Evolutionary conservation across 768 basidiomycete genomes (phyloP), one percentile per base, ranked within the genome.

Genomic region (Lactifluus echinatus): DNA sequence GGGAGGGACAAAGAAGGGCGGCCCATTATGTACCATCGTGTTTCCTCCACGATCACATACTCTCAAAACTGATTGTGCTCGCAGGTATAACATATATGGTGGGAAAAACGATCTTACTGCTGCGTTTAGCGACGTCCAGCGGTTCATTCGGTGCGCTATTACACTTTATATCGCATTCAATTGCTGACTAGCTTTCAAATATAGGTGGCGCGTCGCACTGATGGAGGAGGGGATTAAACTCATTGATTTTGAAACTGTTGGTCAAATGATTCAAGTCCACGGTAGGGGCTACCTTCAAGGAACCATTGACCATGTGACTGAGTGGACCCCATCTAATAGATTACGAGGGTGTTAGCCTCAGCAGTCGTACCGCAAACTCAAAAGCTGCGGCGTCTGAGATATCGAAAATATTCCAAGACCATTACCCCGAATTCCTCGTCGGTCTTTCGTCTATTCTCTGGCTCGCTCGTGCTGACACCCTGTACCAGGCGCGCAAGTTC

Each of bases 351-450:
- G 85, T 88, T 19, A 71, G 76, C 61, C 62, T 88, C 57, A 76
- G 77, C 17, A 82, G 79, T 65, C 77, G 88, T 15, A 84, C 84
- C 31, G 78, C 85, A 42, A 85, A 82, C 65, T 83, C 87, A 37
- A 92, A 92, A 71, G 79, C 75, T 14, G 89, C 89, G 10, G 89
- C 89, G 0, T 74, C 79, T 1, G 82, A 88, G 65, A 85, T 87
- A 7, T 79, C 82, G 2, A 82, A 74, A 64, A 85, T 91, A 65
- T 92, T 92, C 72, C 75, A 79, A 54, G 75, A 75, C 59, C 81
- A 91, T 68, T 91, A 92, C 65, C 89, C 89, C 0, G 89, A 92
- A 68, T 75, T 90, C 57, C 72, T 92, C 52, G 87, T 86, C 42
- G 51, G 78, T 48, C 33, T 11, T n/a, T 6, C 24, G n/a, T 21